Base-by-base conservation (phyloP, 148 eudicot genomes). In the Pouteria glomerata region DNA sequence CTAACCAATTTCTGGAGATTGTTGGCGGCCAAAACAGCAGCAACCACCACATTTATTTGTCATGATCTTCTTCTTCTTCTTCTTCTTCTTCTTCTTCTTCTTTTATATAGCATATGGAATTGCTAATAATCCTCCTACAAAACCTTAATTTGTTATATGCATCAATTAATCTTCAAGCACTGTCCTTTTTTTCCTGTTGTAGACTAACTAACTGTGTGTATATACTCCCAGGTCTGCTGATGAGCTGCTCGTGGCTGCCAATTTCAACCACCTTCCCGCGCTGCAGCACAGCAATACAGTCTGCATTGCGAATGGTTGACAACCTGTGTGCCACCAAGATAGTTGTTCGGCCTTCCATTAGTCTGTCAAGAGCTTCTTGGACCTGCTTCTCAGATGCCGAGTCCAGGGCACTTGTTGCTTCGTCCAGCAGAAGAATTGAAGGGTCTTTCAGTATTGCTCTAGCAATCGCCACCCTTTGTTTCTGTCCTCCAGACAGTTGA, bases 321-420 rank as follows among this genome's bases (percentile, higher is more conserved):
- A 91, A 67, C 63, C 97, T 74, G 58, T 88, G 97, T 4, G 93
- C 97, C 23, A 91, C 85, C 47, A 88, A 24, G 42, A 91, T 69
- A 0, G 88, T 85, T 8, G 97, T 91, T 44, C 93, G 77, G 58
- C 84, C 81, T 44, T 71, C 61, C 93, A 88, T 88, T 29, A 91
- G 79, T 72, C 68, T 79, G 34, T 87, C 80, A 0, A 91, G 79
- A 50, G 97, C 93, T 73, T 87, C 86, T 70, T 88, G 97, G 35
- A 91, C 89, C 37, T 78, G 75, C 63, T 77, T 80, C 71, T 91
- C 97, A 0, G 93, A 80, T 29, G 70, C 83, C 23, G 85, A 70
- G 66, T 91, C 97, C 52, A 91, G 66, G 21, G 97, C 97, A 74
- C 97, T 91, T 42, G 93, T 91, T 58, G 97, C 97, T 69, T 91